Conservation (phyloP, 345 rosid species). For the Lumnitzera littorea region DNA sequence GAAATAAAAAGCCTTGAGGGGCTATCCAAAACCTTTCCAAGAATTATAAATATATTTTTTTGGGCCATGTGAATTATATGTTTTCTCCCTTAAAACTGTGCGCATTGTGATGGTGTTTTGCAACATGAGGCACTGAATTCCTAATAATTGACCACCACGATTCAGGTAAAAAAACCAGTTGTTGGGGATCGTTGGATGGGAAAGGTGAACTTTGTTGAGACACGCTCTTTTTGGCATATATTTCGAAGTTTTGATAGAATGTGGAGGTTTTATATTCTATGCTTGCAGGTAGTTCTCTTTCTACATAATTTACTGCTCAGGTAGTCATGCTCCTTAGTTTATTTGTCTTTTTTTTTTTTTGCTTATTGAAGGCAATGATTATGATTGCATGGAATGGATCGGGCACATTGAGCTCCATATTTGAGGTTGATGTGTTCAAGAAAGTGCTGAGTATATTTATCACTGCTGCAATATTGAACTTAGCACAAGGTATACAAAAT, state of each 20-base stretch:
- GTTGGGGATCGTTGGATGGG: constrained; percentile 77
- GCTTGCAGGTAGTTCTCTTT: constrained; percentile 59
- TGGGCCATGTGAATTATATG: too few species aligned
- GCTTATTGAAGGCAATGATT: constrained; percentile 67
- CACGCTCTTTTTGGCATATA: constrained; percentile 92
- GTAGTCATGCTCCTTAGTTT: not conserved
- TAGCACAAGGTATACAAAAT: constrained; percentile 78
- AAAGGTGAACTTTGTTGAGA: constrained; percentile 96
- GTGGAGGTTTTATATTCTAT: constrained; percentile 95
- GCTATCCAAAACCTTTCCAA: too few species aligned
- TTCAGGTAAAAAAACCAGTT: constrained; percentile 65
- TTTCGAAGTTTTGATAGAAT: constrained; percentile 98
- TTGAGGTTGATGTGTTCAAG: constrained; percentile 56
- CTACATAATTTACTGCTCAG: not conserved
- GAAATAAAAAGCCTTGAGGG: too few species aligned
- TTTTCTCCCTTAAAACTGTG: too few species aligned
- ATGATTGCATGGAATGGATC: constrained; percentile 91
- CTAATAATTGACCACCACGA: too few species aligned
- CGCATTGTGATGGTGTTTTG: not conserved
- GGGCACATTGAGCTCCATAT: constrained; percentile 47
- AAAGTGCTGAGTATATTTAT: constrained; percentile 86
- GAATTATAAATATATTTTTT: too few species aligned
- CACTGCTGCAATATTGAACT: constrained; percentile 93
- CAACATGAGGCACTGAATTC: not conserved
- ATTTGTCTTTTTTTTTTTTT: constrained; percentile 13